These are phyloP conservation scores for Globisporangium spiculum DNA, from an alignment of 352 stramenopile genomes.

Conservation along the genomic window DNA sequence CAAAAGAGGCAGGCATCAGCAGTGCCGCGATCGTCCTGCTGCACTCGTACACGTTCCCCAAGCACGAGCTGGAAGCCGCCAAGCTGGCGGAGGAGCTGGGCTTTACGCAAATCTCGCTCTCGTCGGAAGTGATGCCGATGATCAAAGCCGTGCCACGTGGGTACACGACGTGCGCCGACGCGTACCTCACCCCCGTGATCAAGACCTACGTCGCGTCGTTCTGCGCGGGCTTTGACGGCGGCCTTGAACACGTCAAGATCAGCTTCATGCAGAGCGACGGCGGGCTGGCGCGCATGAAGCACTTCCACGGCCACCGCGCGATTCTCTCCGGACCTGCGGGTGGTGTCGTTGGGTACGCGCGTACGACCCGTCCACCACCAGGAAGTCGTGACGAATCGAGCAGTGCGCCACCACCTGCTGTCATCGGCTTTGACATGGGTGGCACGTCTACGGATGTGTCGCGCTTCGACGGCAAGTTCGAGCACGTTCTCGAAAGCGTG, in stretches of 20 bases:
- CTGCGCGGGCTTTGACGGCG: slow-evolving; percentile 93
- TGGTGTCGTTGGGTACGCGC: slow-evolving; percentile 97
- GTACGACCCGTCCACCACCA: slow-evolving; percentile 81
- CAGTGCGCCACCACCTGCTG: slow-evolving; percentile 32
- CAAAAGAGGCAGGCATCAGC: slow-evolving; percentile 86
- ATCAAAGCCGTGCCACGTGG: slow-evolving; percentile 96
- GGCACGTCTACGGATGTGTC: slow-evolving; percentile 98
- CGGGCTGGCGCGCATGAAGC: slow-evolving; percentile 93
- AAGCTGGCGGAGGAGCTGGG: slow-evolving; percentile 89
- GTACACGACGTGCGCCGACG: slow-evolving; percentile 96
- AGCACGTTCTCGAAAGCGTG: slow-evolving; percentile 98
- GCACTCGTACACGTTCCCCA: slow-evolving; percentile 95
- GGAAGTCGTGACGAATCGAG: slow-evolving; percentile 19
- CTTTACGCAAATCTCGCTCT: slow-evolving; percentile 93
- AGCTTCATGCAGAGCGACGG: slow-evolving; percentile 99
- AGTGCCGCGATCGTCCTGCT: slow-evolving; percentile 95
- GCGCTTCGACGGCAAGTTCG: slow-evolving; percentile 95
- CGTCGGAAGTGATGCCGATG: slow-evolving; percentile 96
- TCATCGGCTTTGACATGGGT: slow-evolving; percentile 99
- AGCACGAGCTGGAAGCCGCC: slow-evolving; percentile 91
- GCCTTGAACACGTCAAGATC: slow-evolving; percentile 90
- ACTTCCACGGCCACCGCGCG: slow-evolving; percentile 90
- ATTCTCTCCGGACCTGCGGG: slow-evolving; percentile 94
- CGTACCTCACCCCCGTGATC: slow-evolving; percentile 98
- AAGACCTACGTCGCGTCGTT: slow-evolving; percentile 97